Evolutionary conservation across 2,329 filamentous ascomycete genomes (phyloP), one percentile per base, ranked within the genome.

Genomic region (Fusarium tanahbumbuense): DNA sequence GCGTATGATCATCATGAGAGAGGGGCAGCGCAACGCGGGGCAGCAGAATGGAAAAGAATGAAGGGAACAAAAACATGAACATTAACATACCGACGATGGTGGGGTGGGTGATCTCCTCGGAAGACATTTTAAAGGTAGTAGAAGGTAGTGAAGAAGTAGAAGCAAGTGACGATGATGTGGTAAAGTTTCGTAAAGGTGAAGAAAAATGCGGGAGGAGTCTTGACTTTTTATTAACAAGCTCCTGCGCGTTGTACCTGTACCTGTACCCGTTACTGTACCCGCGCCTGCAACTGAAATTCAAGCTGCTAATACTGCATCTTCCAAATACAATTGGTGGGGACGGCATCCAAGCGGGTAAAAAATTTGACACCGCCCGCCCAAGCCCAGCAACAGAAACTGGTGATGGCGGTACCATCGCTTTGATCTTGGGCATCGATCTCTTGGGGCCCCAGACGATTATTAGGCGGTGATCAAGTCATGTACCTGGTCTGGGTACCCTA

Each of bases 21-120:
- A 75, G 73, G 73, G 73, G 73, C 73, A 75, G 56, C 56, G 62
- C 57, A 68, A 57, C 58, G 67, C 69, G 56, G 63, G 63, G 56
- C 71, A 65, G 48, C 54, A 40, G 22, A 66, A 68, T 57, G 27
- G n/a, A 42, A 45, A 27, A 37, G 15, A 23, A 53, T 50, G 15
- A 37, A 23, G 30, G 44, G 42, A 40, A n/a, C 34, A 44, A 46
- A 27, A 48, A 64, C 64, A 66, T 62, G 48, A 48, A 64, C 64
- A 66, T 60, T 47, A 64, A 79, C 81, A 73, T 84, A 91, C 90
- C 89, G 84, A 92, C 88, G 86, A 93, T 93, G 79, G 91, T 93
- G 80, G 89, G 88, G 86, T 93, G 91, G 74, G 86, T 87, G 82
- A 92, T 88, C 78, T 92, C 87, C 81, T 85, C 83, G 53, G 67